Evolutionary conservation across 2,329 filamentous ascomycete species (phyloP).

Genomic region (Torrubiella hemipterigena): DNA sequence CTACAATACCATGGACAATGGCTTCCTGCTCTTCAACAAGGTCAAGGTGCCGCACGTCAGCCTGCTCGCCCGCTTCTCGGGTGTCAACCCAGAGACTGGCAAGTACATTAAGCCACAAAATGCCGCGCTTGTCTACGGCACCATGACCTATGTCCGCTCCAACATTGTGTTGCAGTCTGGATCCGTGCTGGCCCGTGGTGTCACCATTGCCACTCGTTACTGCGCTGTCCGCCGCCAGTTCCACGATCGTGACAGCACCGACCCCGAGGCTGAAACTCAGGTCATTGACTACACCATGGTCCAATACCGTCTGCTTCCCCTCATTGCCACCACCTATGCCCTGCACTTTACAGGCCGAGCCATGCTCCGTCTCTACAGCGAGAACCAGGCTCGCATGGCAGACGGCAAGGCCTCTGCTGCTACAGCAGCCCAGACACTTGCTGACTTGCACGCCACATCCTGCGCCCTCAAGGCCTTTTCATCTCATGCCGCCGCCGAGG

Average conservation of each 20-base stretch:
- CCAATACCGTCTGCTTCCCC: slow-evolving; percentile 58
- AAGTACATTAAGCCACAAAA: slow-evolving; percentile 56
- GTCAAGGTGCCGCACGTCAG: slow-evolving; percentile 59
- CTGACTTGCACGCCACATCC: slow-evolving; percentile 65
- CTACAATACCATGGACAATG: slow-evolving; percentile 75
- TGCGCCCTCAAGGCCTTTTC: slow-evolving; percentile 65
- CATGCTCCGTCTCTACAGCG: slow-evolving; percentile 63
- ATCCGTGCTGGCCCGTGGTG: slow-evolving; percentile 58
- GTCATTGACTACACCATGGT: slow-evolving; percentile 77
- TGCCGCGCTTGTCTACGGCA: slow-evolving; percentile 60
- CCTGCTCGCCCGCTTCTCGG: slow-evolving; percentile 62
- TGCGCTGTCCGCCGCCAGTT: slow-evolving; percentile 66
- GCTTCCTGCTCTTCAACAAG: slow-evolving; percentile 66
- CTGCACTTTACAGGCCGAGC: slow-evolving; percentile 66
- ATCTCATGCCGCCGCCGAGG: slow-evolving; percentile 61
- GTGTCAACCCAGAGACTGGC: slow-evolving; percentile 54
- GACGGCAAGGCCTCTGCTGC: background rate
- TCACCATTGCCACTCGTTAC: slow-evolving; percentile 68
- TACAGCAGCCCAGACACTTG: slow-evolving; percentile 53
- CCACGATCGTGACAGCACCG: slow-evolving; percentile 57
- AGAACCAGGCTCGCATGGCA: slow-evolving; percentile 58
- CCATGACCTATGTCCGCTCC: slow-evolving; percentile 62
- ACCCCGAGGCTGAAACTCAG: slow-evolving; percentile 53
- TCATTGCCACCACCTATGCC: slow-evolving; percentile 65
- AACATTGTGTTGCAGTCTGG: slow-evolving; percentile 65